phyloP scores from a whole-genome alignment of 371 early-diverging fungal genomes.

The Lichtheimia hyalospora region DNA sequence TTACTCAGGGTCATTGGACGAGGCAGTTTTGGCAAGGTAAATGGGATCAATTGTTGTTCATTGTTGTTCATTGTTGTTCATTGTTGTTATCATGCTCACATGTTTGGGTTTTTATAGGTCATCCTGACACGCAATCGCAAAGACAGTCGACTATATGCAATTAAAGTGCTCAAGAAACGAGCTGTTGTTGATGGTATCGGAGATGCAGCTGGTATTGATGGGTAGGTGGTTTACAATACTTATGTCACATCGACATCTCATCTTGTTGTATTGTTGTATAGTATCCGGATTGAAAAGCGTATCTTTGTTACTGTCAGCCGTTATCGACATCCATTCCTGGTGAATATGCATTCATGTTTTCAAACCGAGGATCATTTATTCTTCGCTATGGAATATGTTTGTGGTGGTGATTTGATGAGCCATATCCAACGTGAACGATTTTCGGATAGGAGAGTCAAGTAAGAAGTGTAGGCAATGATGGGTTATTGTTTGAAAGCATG shows the following conservation, averaged over 20 bases:
- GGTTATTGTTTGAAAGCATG: too few relatives aligned
- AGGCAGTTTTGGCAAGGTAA: constrained; percentile 97
- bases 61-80: not conserved
- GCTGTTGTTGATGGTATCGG: constrained; percentile 92
- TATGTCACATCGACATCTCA: not conserved
- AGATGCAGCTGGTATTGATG: constrained; percentile 91
- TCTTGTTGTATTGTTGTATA: not conserved
- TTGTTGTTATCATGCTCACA: not conserved
- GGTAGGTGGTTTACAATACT: constrained; percentile 26
- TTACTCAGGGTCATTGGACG: constrained; percentile 94
- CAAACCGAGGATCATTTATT: constrained; percentile 92
- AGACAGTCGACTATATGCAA: constrained; percentile 82
- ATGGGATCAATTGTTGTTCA: not conserved
- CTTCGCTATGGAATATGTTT: constrained; percentile 99
- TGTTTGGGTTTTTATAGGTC: constrained; percentile 64
- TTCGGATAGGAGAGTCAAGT: constrained; percentile 83
- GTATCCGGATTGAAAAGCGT: constrained; percentile 90
- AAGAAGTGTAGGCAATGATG: constrained; percentile 4
- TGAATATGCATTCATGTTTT: constrained; percentile 95
- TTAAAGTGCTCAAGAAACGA: constrained; percentile 98
- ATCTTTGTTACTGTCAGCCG: constrained; percentile 88
- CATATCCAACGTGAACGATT: constrained; percentile 90
- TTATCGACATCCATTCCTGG: constrained; percentile 94
- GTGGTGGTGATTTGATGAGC: constrained; percentile 99
- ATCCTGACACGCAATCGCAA: constrained; percentile 92